Percentiles rank a stretch among this genome's conserved stretches.
Evolutionary conservation across 768 basidiomycete species (phyloP).

Genomic region (Lyophyllum shimeji): DNA sequence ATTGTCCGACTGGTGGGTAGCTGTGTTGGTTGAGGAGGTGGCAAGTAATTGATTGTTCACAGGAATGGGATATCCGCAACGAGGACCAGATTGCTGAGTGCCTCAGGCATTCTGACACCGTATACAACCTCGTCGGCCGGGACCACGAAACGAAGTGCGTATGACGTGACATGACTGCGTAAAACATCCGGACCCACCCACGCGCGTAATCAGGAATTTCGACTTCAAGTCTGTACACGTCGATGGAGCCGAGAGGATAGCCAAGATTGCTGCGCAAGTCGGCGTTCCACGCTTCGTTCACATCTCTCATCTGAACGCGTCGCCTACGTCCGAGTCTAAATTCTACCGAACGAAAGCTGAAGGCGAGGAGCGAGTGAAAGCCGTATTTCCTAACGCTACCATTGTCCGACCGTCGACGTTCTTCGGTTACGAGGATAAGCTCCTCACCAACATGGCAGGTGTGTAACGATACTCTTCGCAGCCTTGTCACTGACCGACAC

Average conservation of each 20-base stretch:
- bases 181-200: constrained; percentile 1
- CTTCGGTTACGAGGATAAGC: constrained; percentile 95
- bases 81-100: constrained; percentile 93
- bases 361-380: constrained; percentile 85
- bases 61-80: constrained; percentile 97
- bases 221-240: constrained; percentile 79
- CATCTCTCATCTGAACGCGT: constrained; percentile 93
- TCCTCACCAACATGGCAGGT: constrained; percentile 92
- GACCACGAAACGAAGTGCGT: constrained; percentile 94
- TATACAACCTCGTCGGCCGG: constrained; percentile 93
- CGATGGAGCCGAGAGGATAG: constrained; percentile 81
- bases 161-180: constrained; percentile 5
- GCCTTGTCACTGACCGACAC: constrained; percentile 11
- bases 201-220: constrained; percentile 69
- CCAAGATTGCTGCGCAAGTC: constrained; percentile 70
- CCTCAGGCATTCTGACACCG: constrained; percentile 90
- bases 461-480: constrained; percentile 31
- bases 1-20: constrained; percentile 84
- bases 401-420: constrained; percentile 83
- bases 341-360: constrained; percentile 90
- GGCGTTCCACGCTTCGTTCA: constrained; percentile 89
- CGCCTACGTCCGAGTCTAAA: constrained; percentile 69
- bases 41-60: constrained; percentile 16
- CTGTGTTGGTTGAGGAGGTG: not conserved
- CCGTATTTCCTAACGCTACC: constrained; percentile 81